Evolutionary conservation across 345 rosid species (phyloP), one percentile per base, ranked within the genome.

Genomic region (Citrus reticulata): DNA sequence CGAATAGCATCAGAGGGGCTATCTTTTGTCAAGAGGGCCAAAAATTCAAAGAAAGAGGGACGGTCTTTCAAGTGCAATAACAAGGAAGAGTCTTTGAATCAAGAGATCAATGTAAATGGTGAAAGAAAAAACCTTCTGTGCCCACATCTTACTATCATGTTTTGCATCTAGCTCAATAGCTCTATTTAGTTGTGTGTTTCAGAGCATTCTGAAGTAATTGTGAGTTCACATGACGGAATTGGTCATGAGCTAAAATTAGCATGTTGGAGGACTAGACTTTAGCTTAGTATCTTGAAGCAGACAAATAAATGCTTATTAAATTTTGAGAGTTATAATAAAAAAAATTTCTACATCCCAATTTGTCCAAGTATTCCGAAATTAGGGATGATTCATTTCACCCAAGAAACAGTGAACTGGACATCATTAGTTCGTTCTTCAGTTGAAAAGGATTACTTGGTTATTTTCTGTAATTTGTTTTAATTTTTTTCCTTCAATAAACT

Each of bases 1-100:
- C 83, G 57, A 73, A 63, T 94, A 74, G 76, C 77, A 67, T 83
- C 86, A 42, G 92, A 88, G 82, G 95, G 93, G 78, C 78, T 93
- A 74, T 71, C 91, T 80, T 83, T 90, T 81, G 81, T 72, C 20
- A 86, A 86, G 79, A 87, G 86, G 75, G 82, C 78, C 57, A 94
- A 79, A 84, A 82, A 55, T 64, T 83, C 86, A 35, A 93, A 86
- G 89, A 94, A 87, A 79, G 86, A 83, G 75, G 75, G 55, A 55
- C 75, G 35, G 74, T 75, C 68, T 77, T 70, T 40, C 27, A 81
- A 77, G 77, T 63, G 83, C 81, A 85, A 79, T 42, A 68, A 79
- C 67, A 78, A 81, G 70, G 82, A 78, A 46, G 82, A 81, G 72
- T 74, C 84, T 54, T 76, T 34, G 64, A 83, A 78, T 85, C 72